Percentiles rank a stretch among this genome's conserved stretches.
phyloP scores from a whole-genome alignment of 768 basidiomycete genomes.

The Arthromyces matolae region DNA sequence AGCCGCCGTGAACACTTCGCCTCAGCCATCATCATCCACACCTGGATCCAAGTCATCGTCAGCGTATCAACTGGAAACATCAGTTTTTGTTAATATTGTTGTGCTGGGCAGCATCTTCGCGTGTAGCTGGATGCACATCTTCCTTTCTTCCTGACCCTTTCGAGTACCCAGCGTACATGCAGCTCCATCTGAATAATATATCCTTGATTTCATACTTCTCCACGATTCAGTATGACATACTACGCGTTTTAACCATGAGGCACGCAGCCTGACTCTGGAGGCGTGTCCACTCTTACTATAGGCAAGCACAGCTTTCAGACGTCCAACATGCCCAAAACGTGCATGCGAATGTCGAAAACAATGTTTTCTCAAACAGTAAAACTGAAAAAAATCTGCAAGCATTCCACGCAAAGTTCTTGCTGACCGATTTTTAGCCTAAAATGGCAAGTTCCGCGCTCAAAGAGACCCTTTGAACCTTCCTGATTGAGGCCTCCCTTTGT shows the following conservation, averaged over 20 bases:
- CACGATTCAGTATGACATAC: no score
- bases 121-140: constrained; percentile 1
- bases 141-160: neutral
- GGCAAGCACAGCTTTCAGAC: no score
- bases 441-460: constrained; percentile 42
- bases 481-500: constrained; percentile 50
- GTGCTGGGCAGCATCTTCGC: constrained; percentile 20
- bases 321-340: no score
- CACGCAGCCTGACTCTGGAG: no score
- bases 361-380: neutral
- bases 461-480: constrained; percentile 46
- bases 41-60: constrained; percentile 4
- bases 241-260: no score
- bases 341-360: neutral
- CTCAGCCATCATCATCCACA: constrained; percentile 2
- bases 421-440: constrained; percentile 28
- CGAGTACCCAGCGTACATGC: neutral
- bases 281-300: no score
- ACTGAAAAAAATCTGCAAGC: no score
- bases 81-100: neutral
- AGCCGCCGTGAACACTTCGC: neutral
- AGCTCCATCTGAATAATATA: no score
- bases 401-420: constrained; percentile 2
- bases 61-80: neutral
- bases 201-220: no score